A percentile compares a stretch with the other conserved stretches of the same genome.
phyloP scores from a whole-genome alignment of 129 eudicot genomes.

The Tagetes patula region DNA sequence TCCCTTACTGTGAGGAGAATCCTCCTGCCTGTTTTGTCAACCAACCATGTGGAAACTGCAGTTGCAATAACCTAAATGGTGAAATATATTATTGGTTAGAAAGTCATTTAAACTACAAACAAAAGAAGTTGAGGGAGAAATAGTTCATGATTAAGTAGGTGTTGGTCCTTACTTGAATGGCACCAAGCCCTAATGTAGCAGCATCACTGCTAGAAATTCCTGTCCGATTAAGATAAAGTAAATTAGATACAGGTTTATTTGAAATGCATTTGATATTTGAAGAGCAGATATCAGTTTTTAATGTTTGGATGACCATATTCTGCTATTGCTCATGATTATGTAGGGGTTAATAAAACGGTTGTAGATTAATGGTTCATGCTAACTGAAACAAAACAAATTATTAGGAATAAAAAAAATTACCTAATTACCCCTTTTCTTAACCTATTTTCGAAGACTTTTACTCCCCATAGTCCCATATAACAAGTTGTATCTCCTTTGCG shows the following conservation, averaged over 20 bases:
- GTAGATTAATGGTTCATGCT: no score
- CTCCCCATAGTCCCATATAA: background rate
- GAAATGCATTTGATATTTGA: background rate
- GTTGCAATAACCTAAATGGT: conserved; percentile 75
- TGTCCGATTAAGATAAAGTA: conserved; percentile 29
- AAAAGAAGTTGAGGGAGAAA: background rate
- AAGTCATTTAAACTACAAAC: conserved; percentile 7
- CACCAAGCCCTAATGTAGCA: conserved; percentile 90
- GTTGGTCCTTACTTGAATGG: conserved; percentile 65
- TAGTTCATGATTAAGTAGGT: background rate
- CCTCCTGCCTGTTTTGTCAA: conserved; percentile 95
- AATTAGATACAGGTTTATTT: background rate
- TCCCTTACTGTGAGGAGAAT: conserved; percentile 73
- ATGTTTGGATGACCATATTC: background rate
- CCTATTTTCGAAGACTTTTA: background rate
- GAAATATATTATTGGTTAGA: conserved; percentile 8
- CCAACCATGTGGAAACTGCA: conserved; percentile 82
- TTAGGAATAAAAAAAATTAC: background rate
- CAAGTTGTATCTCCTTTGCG: background rate
- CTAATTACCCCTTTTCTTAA: background rate
- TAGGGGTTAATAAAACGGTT: no score
- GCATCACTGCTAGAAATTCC: conserved; percentile 79
- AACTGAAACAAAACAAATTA: no score
- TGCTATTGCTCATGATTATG: background rate
- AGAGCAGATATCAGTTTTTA: background rate